phyloP scores from a whole-genome alignment of 2,329 filamentous ascomycete genomes.

The Microsporum ferrugineum region DNA sequence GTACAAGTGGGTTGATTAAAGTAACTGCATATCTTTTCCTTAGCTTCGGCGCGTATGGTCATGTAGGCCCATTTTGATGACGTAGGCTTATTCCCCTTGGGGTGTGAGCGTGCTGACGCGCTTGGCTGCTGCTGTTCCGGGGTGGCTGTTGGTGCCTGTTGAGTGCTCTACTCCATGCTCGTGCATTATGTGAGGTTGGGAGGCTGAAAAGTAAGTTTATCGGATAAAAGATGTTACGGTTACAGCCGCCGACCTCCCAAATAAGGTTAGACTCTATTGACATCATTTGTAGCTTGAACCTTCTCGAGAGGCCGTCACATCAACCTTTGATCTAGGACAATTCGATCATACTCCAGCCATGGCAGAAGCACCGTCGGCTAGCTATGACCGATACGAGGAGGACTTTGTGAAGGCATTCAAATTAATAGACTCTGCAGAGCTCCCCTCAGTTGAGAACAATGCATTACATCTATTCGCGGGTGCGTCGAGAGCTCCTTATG shows the following conservation, averaged over 20 bases:
- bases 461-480: background rate
- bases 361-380: background rate
- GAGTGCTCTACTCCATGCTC: background rate
- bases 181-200: background rate
- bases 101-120: background rate
- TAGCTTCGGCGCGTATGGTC: background rate
- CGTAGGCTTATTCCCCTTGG: background rate
- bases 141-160: background rate
- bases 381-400: background rate
- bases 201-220: background rate
- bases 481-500: background rate
- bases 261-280: background rate
- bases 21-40: background rate
- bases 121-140: too few relatives aligned
- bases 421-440: slow-evolving; percentile 4
- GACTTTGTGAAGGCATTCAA: background rate
- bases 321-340: background rate
- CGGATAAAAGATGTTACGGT: background rate
- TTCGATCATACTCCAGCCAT: background rate
- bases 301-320: background rate
- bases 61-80: background rate
- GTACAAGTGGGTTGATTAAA: background rate
- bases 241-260: background rate
- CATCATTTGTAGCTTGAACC: background rate
- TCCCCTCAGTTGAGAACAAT: slow-evolving; percentile 5